These are phyloP conservation scores for Byssochlamys sp. DNA, from an alignment of 2,329 filamentous ascomycete genomes.

Conservation along the genomic window DNA sequence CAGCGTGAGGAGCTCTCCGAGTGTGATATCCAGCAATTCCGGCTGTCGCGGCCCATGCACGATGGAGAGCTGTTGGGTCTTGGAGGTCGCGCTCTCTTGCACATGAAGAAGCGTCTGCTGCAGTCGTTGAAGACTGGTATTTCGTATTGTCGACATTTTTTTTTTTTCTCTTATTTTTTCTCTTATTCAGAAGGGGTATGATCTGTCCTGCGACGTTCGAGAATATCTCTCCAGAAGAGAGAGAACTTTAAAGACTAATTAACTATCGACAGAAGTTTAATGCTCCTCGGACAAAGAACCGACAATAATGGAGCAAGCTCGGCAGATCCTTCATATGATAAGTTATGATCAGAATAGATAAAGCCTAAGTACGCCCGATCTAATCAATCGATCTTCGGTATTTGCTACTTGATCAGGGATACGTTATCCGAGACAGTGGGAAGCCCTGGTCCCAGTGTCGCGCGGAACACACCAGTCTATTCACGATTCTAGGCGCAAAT, in stretches of 20 bases:
- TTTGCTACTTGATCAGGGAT: neutral
- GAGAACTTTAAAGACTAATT: too few relatives aligned
- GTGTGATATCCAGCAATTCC: conserved; percentile 43
- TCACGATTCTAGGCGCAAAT: neutral
- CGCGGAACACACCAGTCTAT: too few relatives aligned
- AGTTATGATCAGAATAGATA: neutral
- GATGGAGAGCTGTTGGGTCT: conserved; percentile 38
- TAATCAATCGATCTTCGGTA: neutral
- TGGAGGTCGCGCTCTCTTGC: conserved; percentile 2
- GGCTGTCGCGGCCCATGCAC: conserved; percentile 61
- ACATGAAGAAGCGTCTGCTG: conserved; percentile 23
- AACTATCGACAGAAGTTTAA: too few relatives aligned
- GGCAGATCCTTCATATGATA: neutral
- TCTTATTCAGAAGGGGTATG: too few relatives aligned
- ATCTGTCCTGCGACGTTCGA: neutral
- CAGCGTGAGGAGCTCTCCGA: conserved; percentile 62
- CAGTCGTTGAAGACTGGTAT: neutral
- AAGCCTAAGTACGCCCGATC: neutral
- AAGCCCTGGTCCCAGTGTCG: neutral
- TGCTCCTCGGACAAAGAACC: neutral
- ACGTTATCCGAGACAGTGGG: neutral
- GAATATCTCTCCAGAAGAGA: neutral
- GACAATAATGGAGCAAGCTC: neutral
- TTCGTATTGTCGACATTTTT: neutral
- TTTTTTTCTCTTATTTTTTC: too few relatives aligned